Evolutionary conservation across 495 filamentous ascomycete genomes (phyloP).

Genomic region (Neurospora africana): DNA sequence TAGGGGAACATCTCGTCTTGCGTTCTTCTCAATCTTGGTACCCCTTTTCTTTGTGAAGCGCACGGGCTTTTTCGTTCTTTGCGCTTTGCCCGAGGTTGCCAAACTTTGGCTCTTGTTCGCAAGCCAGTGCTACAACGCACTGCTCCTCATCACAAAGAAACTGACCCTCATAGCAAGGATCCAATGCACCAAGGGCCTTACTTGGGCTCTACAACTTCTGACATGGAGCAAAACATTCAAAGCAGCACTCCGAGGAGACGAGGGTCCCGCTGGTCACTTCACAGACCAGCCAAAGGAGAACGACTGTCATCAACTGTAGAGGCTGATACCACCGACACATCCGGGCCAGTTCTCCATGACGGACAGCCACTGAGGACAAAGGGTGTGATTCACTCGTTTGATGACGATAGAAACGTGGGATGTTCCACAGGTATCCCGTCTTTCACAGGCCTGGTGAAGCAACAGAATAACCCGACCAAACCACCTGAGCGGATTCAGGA

Average conservation of each 20-base stretch:
- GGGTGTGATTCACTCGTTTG: not conserved
- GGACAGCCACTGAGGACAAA: not conserved
- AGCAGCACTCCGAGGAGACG: not conserved
- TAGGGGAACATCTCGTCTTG: not conserved
- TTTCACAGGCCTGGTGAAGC: not conserved
- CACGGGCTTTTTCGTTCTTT: not conserved
- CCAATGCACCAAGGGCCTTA: not conserved
- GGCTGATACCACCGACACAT: not conserved
- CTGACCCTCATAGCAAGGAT: not conserved
- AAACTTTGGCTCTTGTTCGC: not conserved
- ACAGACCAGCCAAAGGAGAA: not conserved
- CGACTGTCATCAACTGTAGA: not conserved
- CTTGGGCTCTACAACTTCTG: not conserved
- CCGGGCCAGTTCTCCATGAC: not conserved
- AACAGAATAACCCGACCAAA: conserved; percentile 11
- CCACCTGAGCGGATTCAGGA: not conserved
- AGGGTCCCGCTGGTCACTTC: not conserved
- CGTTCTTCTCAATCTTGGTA: not conserved
- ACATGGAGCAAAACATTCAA: not conserved
- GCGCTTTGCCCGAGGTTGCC: not conserved
- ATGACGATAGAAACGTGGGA: not conserved
- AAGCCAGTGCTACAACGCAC: not conserved
- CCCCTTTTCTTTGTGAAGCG: not conserved
- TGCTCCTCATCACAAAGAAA: not conserved
- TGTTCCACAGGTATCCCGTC: not conserved